These are phyloP conservation scores for Phoma sp. DNA, from an alignment of 2,329 filamentous ascomycete genomes.

Conservation along the genomic window DNA sequence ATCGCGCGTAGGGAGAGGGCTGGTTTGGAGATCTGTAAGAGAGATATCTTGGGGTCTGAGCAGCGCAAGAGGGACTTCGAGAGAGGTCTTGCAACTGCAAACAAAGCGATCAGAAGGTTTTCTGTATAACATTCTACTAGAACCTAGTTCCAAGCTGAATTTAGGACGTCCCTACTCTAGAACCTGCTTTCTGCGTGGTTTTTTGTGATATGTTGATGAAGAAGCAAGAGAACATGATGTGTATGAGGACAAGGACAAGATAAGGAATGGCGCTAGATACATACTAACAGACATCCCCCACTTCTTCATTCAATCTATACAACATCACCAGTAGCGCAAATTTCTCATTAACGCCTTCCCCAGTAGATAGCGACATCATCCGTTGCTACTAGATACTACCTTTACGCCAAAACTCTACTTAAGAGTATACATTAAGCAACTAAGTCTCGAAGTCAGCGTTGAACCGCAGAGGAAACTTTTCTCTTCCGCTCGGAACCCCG, in stretches of 20 bases:
- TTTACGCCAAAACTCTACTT: too few relatives aligned
- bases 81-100: constrained; percentile 1
- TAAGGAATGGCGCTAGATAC: neutral
- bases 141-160: neutral
- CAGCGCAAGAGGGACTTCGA: constrained; percentile 4
- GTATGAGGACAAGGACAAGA: neutral
- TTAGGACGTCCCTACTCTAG: neutral
- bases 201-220: neutral
- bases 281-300: neutral
- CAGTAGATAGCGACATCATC: too few relatives aligned
- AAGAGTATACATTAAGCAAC: too few relatives aligned
- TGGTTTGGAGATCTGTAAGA: constrained; percentile 18
- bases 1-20: constrained; percentile 21
- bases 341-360: too few relatives aligned
- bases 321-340: neutral
- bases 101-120: neutral
- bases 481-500: neutral
- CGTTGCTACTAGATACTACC: too few relatives aligned
- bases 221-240: too few relatives aligned
- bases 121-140: neutral
- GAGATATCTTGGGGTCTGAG: constrained; percentile 3
- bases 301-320: neutral
- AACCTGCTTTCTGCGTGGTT: neutral
- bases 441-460: constrained; percentile 4
- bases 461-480: constrained; percentile 9